Evolutionary conservation across 2,329 filamentous ascomycete genomes (phyloP).

Genomic region (Aspergillus spinulosporus): DNA sequence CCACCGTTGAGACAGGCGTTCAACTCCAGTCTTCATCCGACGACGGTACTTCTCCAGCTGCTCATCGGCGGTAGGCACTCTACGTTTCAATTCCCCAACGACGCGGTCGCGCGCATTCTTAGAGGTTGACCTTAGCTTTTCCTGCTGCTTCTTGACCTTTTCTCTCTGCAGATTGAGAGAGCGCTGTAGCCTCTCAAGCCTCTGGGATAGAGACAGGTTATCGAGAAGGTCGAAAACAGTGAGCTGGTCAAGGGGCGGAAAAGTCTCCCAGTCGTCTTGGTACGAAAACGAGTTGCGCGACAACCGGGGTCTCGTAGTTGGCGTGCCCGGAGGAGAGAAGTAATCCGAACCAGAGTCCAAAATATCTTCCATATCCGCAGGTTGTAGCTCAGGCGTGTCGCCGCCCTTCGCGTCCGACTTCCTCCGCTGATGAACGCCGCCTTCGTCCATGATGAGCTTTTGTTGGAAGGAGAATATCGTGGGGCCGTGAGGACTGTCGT

Average conservation of each 20-base stretch:
- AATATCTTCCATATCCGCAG: slow-evolving; percentile 26
- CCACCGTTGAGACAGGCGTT: slow-evolving; percentile 81
- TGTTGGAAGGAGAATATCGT: slow-evolving; percentile 41
- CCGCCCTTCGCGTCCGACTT: slow-evolving; percentile 25
- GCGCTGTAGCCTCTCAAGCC: slow-evolving; percentile 85
- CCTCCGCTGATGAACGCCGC: slow-evolving; percentile 23
- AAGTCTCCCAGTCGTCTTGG: slow-evolving; percentile 82
- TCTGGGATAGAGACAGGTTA: slow-evolving; percentile 84
- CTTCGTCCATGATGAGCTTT: slow-evolving; percentile 37
- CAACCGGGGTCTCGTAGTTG: slow-evolving; percentile 41
- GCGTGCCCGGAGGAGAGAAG: slow-evolving; percentile 32
- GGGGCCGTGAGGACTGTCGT: slow-evolving; percentile 33
- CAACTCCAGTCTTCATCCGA: slow-evolving; percentile 85
- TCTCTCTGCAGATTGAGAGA: slow-evolving; percentile 79
- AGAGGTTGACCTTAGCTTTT: slow-evolving; percentile 74
- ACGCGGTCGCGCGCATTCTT: slow-evolving; percentile 82
- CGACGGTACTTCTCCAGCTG: slow-evolving; percentile 87
- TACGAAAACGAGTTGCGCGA: slow-evolving; percentile 89
- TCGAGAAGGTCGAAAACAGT: slow-evolving; percentile 92
- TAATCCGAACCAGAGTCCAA: slow-evolving; percentile 34
- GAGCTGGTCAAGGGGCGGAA: slow-evolving; percentile 84
- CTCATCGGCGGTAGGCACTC: slow-evolving; percentile 84
- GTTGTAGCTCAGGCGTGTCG: slow-evolving; percentile 29
- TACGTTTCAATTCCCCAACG: slow-evolving; percentile 86
- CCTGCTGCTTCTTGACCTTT: slow-evolving; percentile 78